Evolutionary conservation across 805 yeast genomes (phyloP).

Genomic region (Candida insectorum): DNA sequence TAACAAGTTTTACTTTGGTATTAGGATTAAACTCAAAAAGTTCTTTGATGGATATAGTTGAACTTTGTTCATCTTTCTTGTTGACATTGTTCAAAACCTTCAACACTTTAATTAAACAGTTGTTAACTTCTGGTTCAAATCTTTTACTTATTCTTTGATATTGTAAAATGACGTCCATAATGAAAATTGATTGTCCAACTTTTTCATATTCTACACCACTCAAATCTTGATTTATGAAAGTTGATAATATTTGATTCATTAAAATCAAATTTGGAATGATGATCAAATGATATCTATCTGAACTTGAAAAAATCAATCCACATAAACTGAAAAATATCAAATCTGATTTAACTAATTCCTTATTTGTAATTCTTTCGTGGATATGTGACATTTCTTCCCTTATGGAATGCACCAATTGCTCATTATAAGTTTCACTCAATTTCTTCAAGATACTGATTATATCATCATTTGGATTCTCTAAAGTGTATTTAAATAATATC

Average conservation of each 20-base stretch:
- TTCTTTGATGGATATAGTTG: constrained; percentile 11
- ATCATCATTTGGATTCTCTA: constrained; percentile 34
- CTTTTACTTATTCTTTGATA: constrained; percentile 83
- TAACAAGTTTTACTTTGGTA: constrained; percentile 27
- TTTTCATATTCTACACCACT: constrained; percentile 29
- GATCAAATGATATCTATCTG: constrained; percentile 91
- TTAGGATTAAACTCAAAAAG: constrained; percentile 12
- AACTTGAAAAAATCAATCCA: constrained; percentile 83
- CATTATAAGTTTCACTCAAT: constrained; percentile 64
- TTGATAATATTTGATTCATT: constrained; percentile 60
- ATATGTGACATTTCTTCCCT: constrained; percentile 55
- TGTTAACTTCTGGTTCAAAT: constrained; percentile 68
- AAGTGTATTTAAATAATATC: constrained; percentile 59
- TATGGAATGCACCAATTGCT: constrained; percentile 57
- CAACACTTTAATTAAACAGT: constrained; percentile 40
- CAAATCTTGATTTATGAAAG: constrained; percentile 27
- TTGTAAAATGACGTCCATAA: constrained; percentile 60
- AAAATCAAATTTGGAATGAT: constrained; percentile 79
- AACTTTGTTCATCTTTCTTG: not conserved
- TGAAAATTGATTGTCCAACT: constrained; percentile 58
- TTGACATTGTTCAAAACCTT: not conserved
- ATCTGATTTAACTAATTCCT: constrained; percentile 36
- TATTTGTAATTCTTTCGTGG: constrained; percentile 45
- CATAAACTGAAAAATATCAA: constrained; percentile 64
- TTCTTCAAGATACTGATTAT: constrained; percentile 47